Base-by-base conservation (phyloP, 805 yeast genomes). In the Alloascoidea hylecoeti region DNA sequence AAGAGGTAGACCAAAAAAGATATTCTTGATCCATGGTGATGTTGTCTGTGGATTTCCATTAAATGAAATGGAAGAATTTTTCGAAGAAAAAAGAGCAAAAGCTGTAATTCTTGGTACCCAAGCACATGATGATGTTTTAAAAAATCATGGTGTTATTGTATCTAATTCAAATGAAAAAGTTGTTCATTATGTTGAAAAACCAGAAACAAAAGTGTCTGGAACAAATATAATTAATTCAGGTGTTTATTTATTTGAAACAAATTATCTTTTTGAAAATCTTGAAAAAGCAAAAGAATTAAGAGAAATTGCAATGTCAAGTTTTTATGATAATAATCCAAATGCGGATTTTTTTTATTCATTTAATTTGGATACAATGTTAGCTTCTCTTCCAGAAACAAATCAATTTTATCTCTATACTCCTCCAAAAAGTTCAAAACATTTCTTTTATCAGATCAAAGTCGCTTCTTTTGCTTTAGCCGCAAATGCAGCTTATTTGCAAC, bases 361-460 rank as follows among this genome's bases (percentile, higher is more conserved):
- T 49, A 94, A 82, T 63, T 70, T 82, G 56, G 89, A 81, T n/a
- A 67, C 92, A 94, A 60, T 64, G 28, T 52, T 64, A 17, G 64
- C 63, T 32, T 51, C 54, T 40, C 49, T 63, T 27, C 65, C 69
- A 23, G 64, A 61, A 34, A 48, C 52, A 33, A 62, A 56, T 30
- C 48, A 52, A 16, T 56, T 64, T 33, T 65, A 51, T 46, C 68
- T 58, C 30, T 61, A 61, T 53, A 70, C 66, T 39, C 80, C 46
- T n/a, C n/a, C n/a, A n/a, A n/a, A n/a, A n/a, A n/a, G n/a, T n/a
- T 64, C 71, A 39, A 63, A 63, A 40, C 72, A 70, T n/a, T 73
- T 70, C 52, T 75, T 81, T 81, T 68, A 74, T 40, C 79, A 76
- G 49, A 67, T 75, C 50, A 76, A 76, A 58, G 72, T 74, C 34